These are phyloP conservation scores for Stachybotrys echinatus DNA, from an alignment of 2,329 filamentous ascomycete genomes.

Conservation along the genomic window DNA sequence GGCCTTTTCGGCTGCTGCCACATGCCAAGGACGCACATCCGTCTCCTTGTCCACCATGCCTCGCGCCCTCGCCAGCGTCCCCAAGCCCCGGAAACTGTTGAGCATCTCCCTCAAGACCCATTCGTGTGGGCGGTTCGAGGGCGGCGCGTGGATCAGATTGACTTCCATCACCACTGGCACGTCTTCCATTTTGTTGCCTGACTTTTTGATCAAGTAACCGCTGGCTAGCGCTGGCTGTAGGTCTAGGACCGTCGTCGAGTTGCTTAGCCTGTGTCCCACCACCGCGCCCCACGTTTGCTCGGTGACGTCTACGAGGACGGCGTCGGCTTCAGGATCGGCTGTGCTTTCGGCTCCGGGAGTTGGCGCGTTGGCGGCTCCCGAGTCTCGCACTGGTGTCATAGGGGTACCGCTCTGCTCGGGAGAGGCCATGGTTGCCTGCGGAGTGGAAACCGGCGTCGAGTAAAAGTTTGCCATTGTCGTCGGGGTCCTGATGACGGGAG, in stretches of 20 bases:
- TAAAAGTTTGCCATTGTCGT: conserved; percentile 40
- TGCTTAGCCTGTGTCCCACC: conserved; percentile 60
- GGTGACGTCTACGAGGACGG: conserved; percentile 64
- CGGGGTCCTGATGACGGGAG: conserved; percentile 46
- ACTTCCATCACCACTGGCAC: conserved; percentile 58
- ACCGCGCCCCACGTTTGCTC: conserved; percentile 76
- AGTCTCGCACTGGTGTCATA: conserved; percentile 39
- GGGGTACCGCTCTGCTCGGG: conserved; percentile 53
- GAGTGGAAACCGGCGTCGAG: conserved; percentile 64
- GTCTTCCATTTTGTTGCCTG: conserved; percentile 50
- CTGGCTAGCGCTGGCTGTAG: conserved; percentile 54
- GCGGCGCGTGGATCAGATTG: conserved; percentile 55
- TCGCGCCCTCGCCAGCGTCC: conserved; percentile 62
- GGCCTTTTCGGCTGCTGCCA: conserved; percentile 66
- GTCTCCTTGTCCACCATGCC: conserved; percentile 54
- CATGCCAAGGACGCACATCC: conserved; percentile 71
- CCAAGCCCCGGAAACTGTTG: conserved; percentile 61
- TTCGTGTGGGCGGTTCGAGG: conserved; percentile 51
- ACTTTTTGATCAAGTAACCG: conserved; percentile 62
- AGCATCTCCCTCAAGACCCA: conserved; percentile 65
- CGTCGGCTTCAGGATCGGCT: conserved; percentile 45
- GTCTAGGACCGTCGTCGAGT: conserved; percentile 49
- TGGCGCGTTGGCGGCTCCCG: conserved; percentile 29
- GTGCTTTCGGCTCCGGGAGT: conserved; percentile 39
- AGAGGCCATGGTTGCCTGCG: conserved; percentile 53